Evolutionary conservation across 331 rosid genomes (phyloP).

Genomic region (Cucumis variabilis): DNA sequence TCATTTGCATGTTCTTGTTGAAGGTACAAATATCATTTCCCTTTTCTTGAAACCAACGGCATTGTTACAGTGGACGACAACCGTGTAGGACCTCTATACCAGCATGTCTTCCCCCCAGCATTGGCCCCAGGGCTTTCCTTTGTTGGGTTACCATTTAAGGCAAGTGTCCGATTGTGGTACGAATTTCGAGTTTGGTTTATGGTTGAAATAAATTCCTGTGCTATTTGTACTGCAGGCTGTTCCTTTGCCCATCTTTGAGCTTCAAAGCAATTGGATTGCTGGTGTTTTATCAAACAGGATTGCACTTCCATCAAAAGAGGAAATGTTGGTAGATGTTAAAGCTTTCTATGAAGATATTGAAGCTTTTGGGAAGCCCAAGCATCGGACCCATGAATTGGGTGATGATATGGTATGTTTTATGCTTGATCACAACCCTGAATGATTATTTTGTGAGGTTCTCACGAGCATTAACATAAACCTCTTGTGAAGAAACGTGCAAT

Average conservation of each 20-base stretch:
- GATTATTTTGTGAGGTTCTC: neutral
- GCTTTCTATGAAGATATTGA: constrained; percentile 60
- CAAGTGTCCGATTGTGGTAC: constrained; percentile 20
- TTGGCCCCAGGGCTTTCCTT: too few relatives aligned
- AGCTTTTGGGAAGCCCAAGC: constrained; percentile 68
- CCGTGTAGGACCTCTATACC: constrained; percentile 85
- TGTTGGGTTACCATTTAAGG: constrained; percentile 44
- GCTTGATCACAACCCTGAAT: neutral
- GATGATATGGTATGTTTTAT: constrained; percentile 47
- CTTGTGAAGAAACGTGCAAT: neutral
- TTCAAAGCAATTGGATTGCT: constrained; percentile 94
- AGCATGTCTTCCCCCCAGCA: constrained; percentile 90
- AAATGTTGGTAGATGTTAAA: constrained; percentile 68
- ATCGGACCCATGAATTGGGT: constrained; percentile 63
- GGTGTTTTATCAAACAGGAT: constrained; percentile 70
- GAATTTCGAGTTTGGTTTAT: neutral
- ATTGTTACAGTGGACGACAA: constrained; percentile 76
- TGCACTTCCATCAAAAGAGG: constrained; percentile 70
- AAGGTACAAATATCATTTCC: constrained; percentile 84
- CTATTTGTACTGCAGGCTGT: constrained; percentile 34
- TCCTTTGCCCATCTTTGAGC: constrained; percentile 72
- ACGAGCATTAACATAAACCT: neutral
- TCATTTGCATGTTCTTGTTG: constrained; percentile 7
- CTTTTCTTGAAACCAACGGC: constrained; percentile 78
- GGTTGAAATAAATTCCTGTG: neutral